Conservation (phyloP, 78 protist genomes). For the Dictyostelium intermedium region DNA sequence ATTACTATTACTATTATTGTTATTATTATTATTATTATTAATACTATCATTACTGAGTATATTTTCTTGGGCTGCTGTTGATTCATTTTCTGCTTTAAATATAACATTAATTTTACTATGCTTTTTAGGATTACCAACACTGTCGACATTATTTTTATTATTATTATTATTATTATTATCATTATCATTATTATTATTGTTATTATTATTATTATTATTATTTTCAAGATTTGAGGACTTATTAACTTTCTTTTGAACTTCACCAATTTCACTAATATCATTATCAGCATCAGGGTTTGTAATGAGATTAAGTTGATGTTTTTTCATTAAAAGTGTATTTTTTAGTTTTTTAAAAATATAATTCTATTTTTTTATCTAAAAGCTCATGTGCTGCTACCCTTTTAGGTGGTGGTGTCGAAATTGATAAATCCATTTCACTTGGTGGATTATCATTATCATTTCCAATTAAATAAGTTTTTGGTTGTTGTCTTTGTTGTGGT, state of each 20-base stretch:
- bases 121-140: no score
- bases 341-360: not conserved
- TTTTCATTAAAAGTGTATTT: not conserved
- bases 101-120: no score
- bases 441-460: not conserved
- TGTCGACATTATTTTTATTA: no score
- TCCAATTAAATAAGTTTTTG: not conserved
- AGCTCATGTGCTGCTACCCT: not conserved
- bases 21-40: not conserved
- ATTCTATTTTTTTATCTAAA: not conserved
- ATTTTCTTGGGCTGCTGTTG: not conserved
- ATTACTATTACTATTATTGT: not conserved
- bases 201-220: not conserved
- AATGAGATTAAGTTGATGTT: not conserved
- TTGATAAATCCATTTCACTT: not conserved
- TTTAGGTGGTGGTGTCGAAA: not conserved
- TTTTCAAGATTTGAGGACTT: not conserved
- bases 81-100: not conserved
- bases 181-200: not conserved
- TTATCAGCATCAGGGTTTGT: not conserved
- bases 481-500: not conserved
- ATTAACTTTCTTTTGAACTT: not conserved
- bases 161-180: not conserved
- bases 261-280: not conserved
- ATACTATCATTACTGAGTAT: no score